Base-by-base conservation (phyloP, 164 flowering plant genomes). In the Stephania japonica region DNA sequence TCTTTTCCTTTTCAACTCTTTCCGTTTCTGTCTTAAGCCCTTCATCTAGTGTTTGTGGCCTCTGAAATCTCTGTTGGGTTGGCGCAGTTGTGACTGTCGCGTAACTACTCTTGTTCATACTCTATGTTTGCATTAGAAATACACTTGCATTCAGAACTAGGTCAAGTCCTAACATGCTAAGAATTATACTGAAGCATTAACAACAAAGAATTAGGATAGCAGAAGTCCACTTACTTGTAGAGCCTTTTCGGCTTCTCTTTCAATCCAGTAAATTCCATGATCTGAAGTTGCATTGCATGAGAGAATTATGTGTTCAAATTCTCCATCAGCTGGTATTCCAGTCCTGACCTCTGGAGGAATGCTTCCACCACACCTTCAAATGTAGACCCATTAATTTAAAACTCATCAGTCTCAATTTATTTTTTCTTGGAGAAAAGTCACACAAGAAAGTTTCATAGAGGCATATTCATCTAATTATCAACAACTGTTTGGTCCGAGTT, bases 341-440 rank as follows among this genome's bases (percentile, higher is more conserved):
- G 99, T 92, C 80, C 97, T 87, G 19, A 90, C 97, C 56, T 91
- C 97, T 14, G 99, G 99, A 77, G 99, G 97, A 83, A 65, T 27
- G 92, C 81, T 97, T 91, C 71, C 32, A 27, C 97, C 99, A 80
- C 98, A 94, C 83, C 99, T 94, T 56, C 21, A 86, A 50, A 69
- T 24, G 63, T 44, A 70, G 68, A 27, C 32, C 1, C n/a, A 27
- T 27, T 27, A 27, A 27, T 27, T 27, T 1, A 1, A 27, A 27
- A 27, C 32, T 27, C 32, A 27, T 27, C 3, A 27, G 32, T 27
- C 32, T 27, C n/a, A 27, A 27, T 1, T 27, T 27, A 27, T 1
- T 27, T 27, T 27, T 27, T 27, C 32, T 27, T 27, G 3, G 32
- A 27, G 3, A 27, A 27, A 27, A 3, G 32, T 27, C 3, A 27